phyloP scores from a whole-genome alignment of 2,329 filamentous ascomycete genomes.

The Aureobasidium sp. region DNA sequence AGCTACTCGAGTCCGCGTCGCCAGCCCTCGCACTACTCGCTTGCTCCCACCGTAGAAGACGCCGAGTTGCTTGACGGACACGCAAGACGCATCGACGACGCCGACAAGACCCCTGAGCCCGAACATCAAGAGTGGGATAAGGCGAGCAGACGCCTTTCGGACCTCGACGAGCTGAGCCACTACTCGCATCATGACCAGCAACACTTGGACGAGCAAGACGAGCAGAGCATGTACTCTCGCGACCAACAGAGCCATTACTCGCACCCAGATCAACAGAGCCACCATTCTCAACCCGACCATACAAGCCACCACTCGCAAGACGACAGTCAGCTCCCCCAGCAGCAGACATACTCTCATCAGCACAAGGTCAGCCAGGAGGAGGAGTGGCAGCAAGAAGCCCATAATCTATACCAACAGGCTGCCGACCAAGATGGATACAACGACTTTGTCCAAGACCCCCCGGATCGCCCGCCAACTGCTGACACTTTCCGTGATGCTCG shows the following conservation, averaged over 20 bases:
- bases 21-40: constrained; percentile 17
- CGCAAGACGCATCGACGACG: not conserved
- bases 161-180: constrained; percentile 5
- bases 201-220: not conserved
- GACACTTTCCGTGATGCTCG: constrained; percentile 60
- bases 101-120: constrained; percentile 7
- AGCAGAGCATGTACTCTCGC: constrained; percentile 1
- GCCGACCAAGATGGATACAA: constrained; percentile 4
- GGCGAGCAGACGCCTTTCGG: not conserved
- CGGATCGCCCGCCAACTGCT: constrained; percentile 45
- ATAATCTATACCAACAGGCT: constrained; percentile 1
- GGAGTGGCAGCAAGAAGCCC: constrained; percentile 5
- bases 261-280: not conserved
- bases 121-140: constrained; percentile 7
- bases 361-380: constrained; percentile 4
- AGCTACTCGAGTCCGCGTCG: constrained; percentile 7
- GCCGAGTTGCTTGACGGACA: not conserved
- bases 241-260: constrained; percentile 7
- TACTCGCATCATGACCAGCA: not conserved
- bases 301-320: not conserved
- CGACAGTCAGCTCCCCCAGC: not conserved
- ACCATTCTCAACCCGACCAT: not conserved
- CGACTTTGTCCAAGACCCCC: constrained; percentile 12
- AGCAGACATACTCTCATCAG: not conserved
- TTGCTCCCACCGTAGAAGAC: constrained; percentile 14